Base-by-base conservation (phyloP, 306 rosid genomes). In the Medicago truncatula region DNA sequence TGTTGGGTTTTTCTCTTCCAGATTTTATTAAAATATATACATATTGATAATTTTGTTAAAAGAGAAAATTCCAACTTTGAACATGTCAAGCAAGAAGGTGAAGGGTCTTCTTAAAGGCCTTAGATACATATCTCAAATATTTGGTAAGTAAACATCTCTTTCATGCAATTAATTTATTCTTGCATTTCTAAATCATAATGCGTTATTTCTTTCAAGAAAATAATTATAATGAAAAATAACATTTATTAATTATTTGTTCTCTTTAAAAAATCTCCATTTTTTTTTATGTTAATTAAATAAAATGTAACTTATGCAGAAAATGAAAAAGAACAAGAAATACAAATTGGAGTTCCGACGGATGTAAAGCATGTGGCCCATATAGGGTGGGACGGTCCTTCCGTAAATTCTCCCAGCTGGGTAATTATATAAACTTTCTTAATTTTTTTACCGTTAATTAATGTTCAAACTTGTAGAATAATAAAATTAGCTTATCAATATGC, bases 361-460 rank as follows among this genome's bases (percentile, higher is more conserved):
- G 99, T 95, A 67, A 92, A 95, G 85, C 99, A 95, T 78, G 99
- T 92, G 63, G 97, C 97, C 62, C 97, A 95, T 53, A 90, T 95
- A 77, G 99, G 99, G 67, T 92, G 96, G 96, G 99, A 95, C 77
- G 97, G 98, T 43, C 98, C 96, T 12, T 86, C 99, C 12, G 97
- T 91, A 68, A 89, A 86, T 84, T 85, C 96, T 80, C 96, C 99
- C 0, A 90, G 93, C 93, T 90, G 96, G 99, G 99, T 95, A 87
- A 70, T 62, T 38, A 58, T 60, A 14, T 65, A 14, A 70, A n/a
- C 56, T 41, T 44, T 34, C 38, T 47, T 9, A 5, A 23, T 52
- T 57, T 34, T 20, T 46, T 12, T 14, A 46, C 2, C 9, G 12
- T 64, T 9, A 62, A 62, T 23, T 65, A 54, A 65, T 66, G 28